phyloP scores from a whole-genome alignment of 306 rosid species.

The Crotalaria pallida region DNA sequence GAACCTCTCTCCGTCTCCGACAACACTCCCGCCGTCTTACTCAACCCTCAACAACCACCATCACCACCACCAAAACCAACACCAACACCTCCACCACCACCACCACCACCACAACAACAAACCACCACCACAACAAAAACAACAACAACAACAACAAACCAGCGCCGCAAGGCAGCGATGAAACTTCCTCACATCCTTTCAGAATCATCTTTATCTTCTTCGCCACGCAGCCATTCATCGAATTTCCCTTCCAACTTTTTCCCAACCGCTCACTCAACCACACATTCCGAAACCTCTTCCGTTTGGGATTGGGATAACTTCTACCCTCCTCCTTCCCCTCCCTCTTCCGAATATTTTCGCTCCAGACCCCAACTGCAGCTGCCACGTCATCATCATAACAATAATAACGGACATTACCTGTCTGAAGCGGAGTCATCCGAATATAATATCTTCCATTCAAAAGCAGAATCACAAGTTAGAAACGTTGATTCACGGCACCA shows the following conservation, averaged over 20 bases:
- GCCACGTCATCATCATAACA: background rate
- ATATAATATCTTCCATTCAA: constrained; percentile 11
- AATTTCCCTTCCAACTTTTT: constrained; percentile 34
- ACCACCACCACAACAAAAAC: constrained; percentile 22
- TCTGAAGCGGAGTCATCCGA: background rate
- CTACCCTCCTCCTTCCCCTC: constrained; percentile 93
- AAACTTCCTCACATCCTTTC: constrained; percentile 92
- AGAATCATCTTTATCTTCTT: constrained; percentile 59
- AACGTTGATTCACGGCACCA: background rate
- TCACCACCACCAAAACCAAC: background rate
- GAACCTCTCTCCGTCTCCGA: constrained; percentile 73
- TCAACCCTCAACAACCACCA: constrained; percentile 6
- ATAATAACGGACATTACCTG: no score
- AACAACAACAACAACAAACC: constrained; percentile 12
- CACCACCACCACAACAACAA: constrained; percentile 23
- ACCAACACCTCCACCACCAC: constrained; percentile 40
- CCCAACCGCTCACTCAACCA: constrained; percentile 59
- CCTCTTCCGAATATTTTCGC: constrained; percentile 72
- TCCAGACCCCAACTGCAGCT: no score
- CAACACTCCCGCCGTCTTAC: constrained; percentile 67
- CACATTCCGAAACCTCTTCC: constrained; percentile 87
- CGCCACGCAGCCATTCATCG: constrained; percentile 58
- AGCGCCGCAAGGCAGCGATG: constrained; percentile 48
- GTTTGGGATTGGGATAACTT: constrained; percentile 92
- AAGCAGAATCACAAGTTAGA: background rate